Percentiles rank a stretch among this genome's conserved stretches.
Evolutionary conservation across 73 alveolate genomes (phyloP).

Genomic region (Paramecium tetraurelia): DNA sequence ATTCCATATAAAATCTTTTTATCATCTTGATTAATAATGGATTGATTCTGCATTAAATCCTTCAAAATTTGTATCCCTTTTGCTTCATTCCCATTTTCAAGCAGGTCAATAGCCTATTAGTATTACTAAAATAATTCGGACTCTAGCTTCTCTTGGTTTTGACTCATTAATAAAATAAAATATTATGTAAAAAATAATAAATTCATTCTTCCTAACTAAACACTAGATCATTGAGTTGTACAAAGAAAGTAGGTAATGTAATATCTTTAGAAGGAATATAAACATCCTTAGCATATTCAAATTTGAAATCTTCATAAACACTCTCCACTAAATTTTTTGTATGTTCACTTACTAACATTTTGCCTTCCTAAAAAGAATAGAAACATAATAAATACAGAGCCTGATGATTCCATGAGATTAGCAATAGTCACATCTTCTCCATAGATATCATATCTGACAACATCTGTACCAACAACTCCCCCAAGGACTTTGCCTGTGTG

Average conservation of each 20-base stretch:
- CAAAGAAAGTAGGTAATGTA: background rate
- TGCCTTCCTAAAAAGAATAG: background rate
- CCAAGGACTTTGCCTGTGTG: slow-evolving; percentile 66
- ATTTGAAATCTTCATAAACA: background rate
- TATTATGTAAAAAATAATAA: background rate
- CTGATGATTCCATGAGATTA: background rate
- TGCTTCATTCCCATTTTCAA: background rate
- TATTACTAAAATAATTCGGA: background rate
- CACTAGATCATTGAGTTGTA: background rate
- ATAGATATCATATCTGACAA: slow-evolving; percentile 64
- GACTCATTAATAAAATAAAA: background rate
- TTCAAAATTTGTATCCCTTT: background rate
- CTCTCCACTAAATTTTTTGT: slow-evolving; percentile 1
- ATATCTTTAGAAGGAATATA: background rate
- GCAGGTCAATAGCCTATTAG: background rate
- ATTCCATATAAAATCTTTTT: slow-evolving; percentile 7
- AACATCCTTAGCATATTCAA: slow-evolving; percentile 2
- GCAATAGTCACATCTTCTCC: slow-evolving; percentile 63
- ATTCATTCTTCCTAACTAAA: background rate
- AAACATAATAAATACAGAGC: background rate
- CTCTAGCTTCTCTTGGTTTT: slow-evolving; percentile 16
- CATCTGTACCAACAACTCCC: slow-evolving; percentile 67
- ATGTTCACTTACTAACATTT: slow-evolving; percentile 18
- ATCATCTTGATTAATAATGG: background rate
- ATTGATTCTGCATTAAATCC: background rate